Evolutionary conservation across 2,329 filamentous ascomycete species (phyloP).

Genomic region (Talaromyces verruculosus): DNA sequence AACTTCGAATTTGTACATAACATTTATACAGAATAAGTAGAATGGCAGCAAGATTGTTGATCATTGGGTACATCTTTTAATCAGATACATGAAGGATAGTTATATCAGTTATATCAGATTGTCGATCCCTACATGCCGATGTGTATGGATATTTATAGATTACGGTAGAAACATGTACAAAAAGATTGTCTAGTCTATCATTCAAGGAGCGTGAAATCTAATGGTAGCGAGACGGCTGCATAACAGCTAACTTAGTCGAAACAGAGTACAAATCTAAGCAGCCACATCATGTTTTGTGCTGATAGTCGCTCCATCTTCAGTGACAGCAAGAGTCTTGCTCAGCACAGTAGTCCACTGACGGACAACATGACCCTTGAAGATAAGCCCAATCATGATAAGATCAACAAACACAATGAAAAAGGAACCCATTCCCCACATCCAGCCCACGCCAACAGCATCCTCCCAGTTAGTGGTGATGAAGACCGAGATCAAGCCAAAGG

Average conservation of each 20-base stretch:
- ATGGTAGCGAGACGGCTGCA: neutral
- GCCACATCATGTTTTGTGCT: constrained; percentile 17
- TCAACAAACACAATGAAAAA: constrained; percentile 15
- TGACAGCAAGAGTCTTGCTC: constrained; percentile 14
- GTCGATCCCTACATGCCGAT: too few species aligned
- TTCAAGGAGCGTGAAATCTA: neutral
- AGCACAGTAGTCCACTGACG: constrained; percentile 15
- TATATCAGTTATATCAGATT: too few species aligned
- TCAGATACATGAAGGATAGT: too few species aligned
- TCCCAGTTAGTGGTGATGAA: constrained; percentile 16
- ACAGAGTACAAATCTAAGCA: neutral
- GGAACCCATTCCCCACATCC: constrained; percentile 18
- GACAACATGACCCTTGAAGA: constrained; percentile 17
- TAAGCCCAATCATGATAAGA: constrained; percentile 18
- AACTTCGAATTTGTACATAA: neutral
- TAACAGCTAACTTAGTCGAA: neutral
- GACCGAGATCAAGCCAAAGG: constrained; percentile 13
- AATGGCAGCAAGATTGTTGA: too few species aligned
- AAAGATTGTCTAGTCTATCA: neutral
- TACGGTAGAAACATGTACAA: neutral
- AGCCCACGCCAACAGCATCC: constrained; percentile 11
- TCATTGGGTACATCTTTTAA: too few species aligned
- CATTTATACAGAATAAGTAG: neutral
- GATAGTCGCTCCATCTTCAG: constrained; percentile 24
- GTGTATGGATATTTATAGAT: neutral